Evolutionary conservation across 2,329 filamentous ascomycete genomes (phyloP).

Genomic region (Hymenoscyphus occultus): DNA sequence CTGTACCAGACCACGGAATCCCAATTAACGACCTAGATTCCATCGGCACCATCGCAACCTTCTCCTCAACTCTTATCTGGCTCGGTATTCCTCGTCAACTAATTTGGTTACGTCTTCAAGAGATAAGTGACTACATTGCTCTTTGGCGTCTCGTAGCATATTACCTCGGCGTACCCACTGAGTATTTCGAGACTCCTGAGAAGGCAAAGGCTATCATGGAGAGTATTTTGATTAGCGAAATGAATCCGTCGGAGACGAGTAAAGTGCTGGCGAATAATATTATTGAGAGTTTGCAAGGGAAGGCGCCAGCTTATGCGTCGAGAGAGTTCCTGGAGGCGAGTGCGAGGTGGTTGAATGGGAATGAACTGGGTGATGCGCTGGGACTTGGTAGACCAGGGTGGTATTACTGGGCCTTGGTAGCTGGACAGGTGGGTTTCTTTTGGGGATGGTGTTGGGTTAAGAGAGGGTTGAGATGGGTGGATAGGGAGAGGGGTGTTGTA

Average conservation of each 20-base stretch:
- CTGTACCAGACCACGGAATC: slow-evolving; percentile 55
- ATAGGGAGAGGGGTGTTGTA: slow-evolving; percentile 50
- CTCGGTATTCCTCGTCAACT: slow-evolving; percentile 70
- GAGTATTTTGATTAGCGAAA: slow-evolving; percentile 61
- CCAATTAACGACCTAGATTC: slow-evolving; percentile 76
- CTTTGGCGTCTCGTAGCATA: slow-evolving; percentile 74
- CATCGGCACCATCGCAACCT: slow-evolving; percentile 68
- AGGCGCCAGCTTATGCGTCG: slow-evolving; percentile 63
- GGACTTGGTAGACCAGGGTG: slow-evolving; percentile 33
- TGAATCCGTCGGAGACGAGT: slow-evolving; percentile 61
- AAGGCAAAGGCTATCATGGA: slow-evolving; percentile 65
- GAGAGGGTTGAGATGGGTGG: slow-evolving; percentile 46
- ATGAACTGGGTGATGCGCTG: slow-evolving; percentile 57
- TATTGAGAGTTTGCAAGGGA: slow-evolving; percentile 62
- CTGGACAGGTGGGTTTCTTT: slow-evolving; percentile 33
- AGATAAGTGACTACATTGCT: slow-evolving; percentile 68
- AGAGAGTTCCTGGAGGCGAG: slow-evolving; percentile 65
- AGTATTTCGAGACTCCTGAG: slow-evolving; percentile 53
- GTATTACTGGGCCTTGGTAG: slow-evolving; percentile 31
- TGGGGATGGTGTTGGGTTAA: slow-evolving; percentile 41
- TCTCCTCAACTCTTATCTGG: slow-evolving; percentile 66
- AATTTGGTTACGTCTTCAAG: slow-evolving; percentile 58
- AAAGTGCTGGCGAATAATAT: slow-evolving; percentile 71
- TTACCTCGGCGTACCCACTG: slow-evolving; percentile 66
- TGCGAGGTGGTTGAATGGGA: slow-evolving; percentile 68